Evolutionary conservation across 1,284 basidiomycete species (phyloP), one percentile per base, ranked within the genome.

Genomic region (Boletus albobrunnescens): DNA sequence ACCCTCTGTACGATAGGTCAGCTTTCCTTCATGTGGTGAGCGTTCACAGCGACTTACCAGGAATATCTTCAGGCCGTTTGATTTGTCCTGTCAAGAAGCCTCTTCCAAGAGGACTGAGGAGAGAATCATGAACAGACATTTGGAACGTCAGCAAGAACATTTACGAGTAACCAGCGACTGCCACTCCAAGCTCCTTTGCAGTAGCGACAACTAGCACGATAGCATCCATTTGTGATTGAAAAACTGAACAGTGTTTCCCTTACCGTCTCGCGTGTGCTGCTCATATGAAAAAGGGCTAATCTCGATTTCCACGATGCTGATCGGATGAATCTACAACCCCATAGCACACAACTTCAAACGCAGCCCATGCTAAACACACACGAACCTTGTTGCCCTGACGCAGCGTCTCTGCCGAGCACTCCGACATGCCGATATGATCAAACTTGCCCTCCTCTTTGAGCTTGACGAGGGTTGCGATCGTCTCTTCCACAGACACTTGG

Each of bases 51-150:
- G 1, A 28, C 51, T 44, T 27, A 32, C 63, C 61, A 77, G 66
- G 59, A 22, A 69, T 39, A 19, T 83, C 80, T 27, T 74, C 70
- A 8, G 64, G 62, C 11, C 63, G 67, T 56, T 74, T 74, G 56
- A 75, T 72, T 26, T 66, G 65, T 16, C 81, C 78, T 8, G 75
- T 73, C 31, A 86, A 64, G 60, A 84, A 76, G 1, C 84, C 84
- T 36, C 72, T 66, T 13, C 79, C 81, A 6, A 84, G 71, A 0
- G 81, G 82, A 2, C 73, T 74, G 13, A 37, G 13, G 23, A 45
- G 19, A 27, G n/a, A 17, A 10, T 44, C 23, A 41, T 4, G 8
- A 39, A 7, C n/a, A 4, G 13, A 22, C 19, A 36, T 9, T 23
- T 13, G 24, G 27, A 30, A 30, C 11, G 1, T 23, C 19, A 13